Evolutionary conservation across 441 rosid genomes (phyloP).

Genomic region (Macaranga tanarius): DNA sequence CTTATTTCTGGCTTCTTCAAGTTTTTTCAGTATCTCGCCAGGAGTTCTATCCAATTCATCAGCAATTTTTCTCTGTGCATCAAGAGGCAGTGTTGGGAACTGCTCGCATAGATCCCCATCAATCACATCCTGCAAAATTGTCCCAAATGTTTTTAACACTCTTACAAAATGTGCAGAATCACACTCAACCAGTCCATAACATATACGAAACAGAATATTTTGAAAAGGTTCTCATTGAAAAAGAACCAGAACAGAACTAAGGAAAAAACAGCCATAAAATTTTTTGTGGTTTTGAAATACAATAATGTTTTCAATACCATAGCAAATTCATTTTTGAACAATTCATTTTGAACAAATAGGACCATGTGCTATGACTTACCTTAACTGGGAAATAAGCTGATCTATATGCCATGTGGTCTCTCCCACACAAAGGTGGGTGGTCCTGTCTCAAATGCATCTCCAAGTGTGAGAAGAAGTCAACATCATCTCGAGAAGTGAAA

Average conservation of each 20-base stretch:
- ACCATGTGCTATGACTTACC: slow-evolving; percentile 36
- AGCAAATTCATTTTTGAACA: background rate
- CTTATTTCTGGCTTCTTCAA: slow-evolving; percentile 85
- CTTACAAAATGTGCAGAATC: background rate
- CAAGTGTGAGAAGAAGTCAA: slow-evolving; percentile 93
- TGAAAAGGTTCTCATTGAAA: background rate
- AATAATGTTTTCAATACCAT: background rate
- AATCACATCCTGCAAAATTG: slow-evolving; percentile 78
- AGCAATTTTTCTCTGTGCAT: slow-evolving; percentile 83
- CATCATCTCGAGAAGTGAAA: slow-evolving; percentile 90
- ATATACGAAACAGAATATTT: background rate
- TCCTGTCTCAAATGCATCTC: slow-evolving; percentile 98
- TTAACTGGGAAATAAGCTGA: slow-evolving; percentile 97
- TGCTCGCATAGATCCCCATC: slow-evolving; percentile 99
- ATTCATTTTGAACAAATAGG: background rate
- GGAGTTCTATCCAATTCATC: slow-evolving; percentile 96
- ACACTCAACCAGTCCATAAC: background rate
- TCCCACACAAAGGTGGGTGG: slow-evolving; percentile 90
- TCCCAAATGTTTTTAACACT: slow-evolving; percentile 15
- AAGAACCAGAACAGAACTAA: background rate
- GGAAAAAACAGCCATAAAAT: background rate
- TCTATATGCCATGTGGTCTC: slow-evolving; percentile 94
- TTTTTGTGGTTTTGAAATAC: background rate
- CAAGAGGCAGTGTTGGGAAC: slow-evolving; percentile 85
- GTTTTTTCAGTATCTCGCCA: slow-evolving; percentile 95